Evolutionary conservation across 192 early-diverging fungal species (phyloP), one percentile per base, ranked within the genome.

Genomic region (Coemansia sp.): DNA sequence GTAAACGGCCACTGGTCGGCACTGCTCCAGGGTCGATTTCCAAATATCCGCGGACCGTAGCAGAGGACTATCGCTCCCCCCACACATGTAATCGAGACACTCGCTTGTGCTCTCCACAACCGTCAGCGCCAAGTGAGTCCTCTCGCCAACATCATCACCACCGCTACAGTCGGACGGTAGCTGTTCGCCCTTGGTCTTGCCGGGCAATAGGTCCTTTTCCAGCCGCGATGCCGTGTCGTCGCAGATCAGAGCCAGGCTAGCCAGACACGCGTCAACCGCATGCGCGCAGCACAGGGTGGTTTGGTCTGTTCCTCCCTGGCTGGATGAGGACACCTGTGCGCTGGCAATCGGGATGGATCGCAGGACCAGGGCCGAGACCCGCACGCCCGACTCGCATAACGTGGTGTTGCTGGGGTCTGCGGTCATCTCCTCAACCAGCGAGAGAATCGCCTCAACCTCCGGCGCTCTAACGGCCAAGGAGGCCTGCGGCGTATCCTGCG

Each of bases 21-120:
- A 70, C 1, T 63, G 66, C 5, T 78, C 76, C 36, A 78, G 61
- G 4, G 67, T 61, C 6, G 76, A 73, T 37, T 54, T 69, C 76
- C 76, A 78, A 18, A 78, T 73, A 15, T 63, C 67, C 41, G 41
- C 64, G 6, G 76, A 78, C 22, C 22, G 54, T 15, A 73, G 64
- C 41, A 78, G 8, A 4, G 32, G 32, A 0, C 71, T 61, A 21
- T 61, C 65, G 21, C 62, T 58, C 7, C 76, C 71, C 0, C 63
- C 36, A 4, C 67, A 78, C 32, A 73, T 22, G 22, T 43, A 48
- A 39, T 69, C 68, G 13, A 73, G 36, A 40, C 64, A 63, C 7
- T 42, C 41, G 19, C 47, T 54, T 18, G 65, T 18, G 10, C 46
- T 36, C 51, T 65, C 67, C 13, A 51, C 46, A 18, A 67, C 55